Percentiles rank a stretch among this genome's conserved stretches.
Conservation (phyloP, 2,329 filamentous ascomycete genomes). For the Didymella segeticola region DNA sequence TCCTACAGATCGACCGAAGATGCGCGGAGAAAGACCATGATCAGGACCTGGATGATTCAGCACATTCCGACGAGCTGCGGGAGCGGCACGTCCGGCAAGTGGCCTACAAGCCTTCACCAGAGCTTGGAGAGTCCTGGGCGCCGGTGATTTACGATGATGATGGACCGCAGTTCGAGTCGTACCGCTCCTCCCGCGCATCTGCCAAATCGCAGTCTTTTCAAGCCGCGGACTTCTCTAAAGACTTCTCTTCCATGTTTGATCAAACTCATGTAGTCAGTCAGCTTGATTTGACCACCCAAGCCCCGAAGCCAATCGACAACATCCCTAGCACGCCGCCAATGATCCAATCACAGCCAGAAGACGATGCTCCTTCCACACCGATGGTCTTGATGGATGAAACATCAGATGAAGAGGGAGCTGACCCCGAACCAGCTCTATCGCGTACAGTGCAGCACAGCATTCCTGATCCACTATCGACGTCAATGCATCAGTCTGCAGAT, state of each 20-base stretch:
- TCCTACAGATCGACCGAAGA: slow-evolving; percentile 34
- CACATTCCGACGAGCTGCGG: slow-evolving; percentile 19
- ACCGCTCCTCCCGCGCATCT: not conserved
- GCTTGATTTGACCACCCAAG: slow-evolving; percentile 4
- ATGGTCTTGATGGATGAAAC: slow-evolving; percentile 35
- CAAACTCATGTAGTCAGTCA: not conserved
- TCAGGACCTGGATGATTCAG: not conserved
- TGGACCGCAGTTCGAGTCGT: slow-evolving; percentile 7
- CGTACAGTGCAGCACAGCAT: slow-evolving; percentile 1
- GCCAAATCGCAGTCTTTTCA: slow-evolving; percentile 15
- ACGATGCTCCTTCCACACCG: slow-evolving; percentile 33
- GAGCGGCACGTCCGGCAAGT: not conserved
- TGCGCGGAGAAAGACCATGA: slow-evolving; percentile 26
- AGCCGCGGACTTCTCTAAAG: not conserved
- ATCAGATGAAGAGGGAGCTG: slow-evolving; percentile 26
- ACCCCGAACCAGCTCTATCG: slow-evolving; percentile 9
- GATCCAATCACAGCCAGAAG: slow-evolving; percentile 12
- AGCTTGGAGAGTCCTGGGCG: slow-evolving; percentile 28
- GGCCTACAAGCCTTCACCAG: slow-evolving; percentile 22
- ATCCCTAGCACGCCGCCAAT: slow-evolving; percentile 23
- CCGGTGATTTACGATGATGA: slow-evolving; percentile 11
- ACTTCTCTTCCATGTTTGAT: not conserved
- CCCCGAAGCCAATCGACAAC: slow-evolving; percentile 1
- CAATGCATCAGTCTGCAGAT: slow-evolving; percentile 21
- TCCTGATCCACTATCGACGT: slow-evolving; percentile 1